phyloP scores from a whole-genome alignment of 352 stramenopile genomes.

The Globisporangium polare region DNA sequence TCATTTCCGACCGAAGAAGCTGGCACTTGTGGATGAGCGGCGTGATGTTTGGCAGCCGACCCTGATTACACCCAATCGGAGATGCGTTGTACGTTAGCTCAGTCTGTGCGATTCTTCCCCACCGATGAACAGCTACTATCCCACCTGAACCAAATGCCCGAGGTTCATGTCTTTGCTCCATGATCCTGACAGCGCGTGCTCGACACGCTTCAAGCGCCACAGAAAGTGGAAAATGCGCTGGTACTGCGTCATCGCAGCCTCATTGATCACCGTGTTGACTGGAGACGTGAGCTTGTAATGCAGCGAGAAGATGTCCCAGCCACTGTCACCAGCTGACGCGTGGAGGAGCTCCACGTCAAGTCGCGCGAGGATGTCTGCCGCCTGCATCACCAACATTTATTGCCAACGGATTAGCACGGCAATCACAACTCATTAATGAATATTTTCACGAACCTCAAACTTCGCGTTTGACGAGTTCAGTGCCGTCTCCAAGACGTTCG shows the following conservation, averaged over 20 bases:
- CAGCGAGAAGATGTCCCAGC: conserved; percentile 94
- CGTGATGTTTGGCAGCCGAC: conserved; percentile 48
- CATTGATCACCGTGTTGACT: conserved; percentile 88
- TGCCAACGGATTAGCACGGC: too few relatives aligned
- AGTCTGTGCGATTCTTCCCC: too few relatives aligned
- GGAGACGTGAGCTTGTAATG: conserved; percentile 88
- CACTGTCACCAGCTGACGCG: conserved; percentile 74
- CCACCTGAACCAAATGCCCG: conserved; percentile 89
- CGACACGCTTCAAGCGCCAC: conserved; percentile 88
- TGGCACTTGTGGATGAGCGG: conserved; percentile 91
- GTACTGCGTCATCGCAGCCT: conserved; percentile 82
- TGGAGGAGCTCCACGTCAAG: conserved; percentile 91
- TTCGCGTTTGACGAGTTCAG: conserved; percentile 95
- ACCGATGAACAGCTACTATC: too few relatives aligned
- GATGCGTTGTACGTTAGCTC: background rate
- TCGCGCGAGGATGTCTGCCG: conserved; percentile 88
- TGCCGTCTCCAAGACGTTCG: conserved; percentile 92
- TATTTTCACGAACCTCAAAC: conserved; percentile 67
- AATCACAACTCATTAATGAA: too few relatives aligned
- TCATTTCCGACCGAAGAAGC: conserved; percentile 96
- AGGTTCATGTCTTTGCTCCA: conserved; percentile 97
- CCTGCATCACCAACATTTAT: conserved; percentile 31
- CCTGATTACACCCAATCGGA: conserved; percentile 24
- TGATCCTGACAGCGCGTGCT: conserved; percentile 92
- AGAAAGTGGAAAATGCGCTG: conserved; percentile 90